These are phyloP conservation scores for Lunasporangiospora selenospora DNA, from an alignment of 192 early-diverging fungal genomes.

Conservation along the genomic window DNA sequence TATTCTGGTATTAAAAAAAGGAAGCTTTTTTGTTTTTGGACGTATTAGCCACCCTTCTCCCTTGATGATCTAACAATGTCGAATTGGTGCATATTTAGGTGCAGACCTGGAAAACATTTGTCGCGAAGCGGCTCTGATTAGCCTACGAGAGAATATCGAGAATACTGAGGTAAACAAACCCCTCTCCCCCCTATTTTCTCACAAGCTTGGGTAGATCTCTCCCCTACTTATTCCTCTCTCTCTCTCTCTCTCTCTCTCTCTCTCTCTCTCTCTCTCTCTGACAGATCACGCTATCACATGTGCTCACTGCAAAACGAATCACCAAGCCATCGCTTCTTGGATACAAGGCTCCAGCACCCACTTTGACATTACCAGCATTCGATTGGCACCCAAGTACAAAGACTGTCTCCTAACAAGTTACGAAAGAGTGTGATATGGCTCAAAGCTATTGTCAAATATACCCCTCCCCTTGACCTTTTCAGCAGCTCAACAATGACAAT, in stretches of 20 bases:
- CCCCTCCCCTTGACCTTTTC: too few relatives aligned
- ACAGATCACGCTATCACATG: constrained; percentile 23
- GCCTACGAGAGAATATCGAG: constrained; percentile 65
- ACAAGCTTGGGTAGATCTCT: not conserved
- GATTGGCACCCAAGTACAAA: too few relatives aligned
- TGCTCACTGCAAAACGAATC: constrained; percentile 23
- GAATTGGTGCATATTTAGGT: constrained; percentile 48
- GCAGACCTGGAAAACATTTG: constrained; percentile 86
- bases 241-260: not conserved
- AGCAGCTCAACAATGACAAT: too few relatives aligned
- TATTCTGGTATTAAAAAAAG: constrained; percentile 60
- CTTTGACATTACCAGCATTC: constrained; percentile 20
- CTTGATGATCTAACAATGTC: not conserved
- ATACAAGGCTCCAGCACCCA: constrained; percentile 6
- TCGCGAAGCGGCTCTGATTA: constrained; percentile 78
- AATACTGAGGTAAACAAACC: constrained; percentile 53
- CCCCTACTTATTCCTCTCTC: not conserved
- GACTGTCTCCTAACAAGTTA: too few relatives aligned
- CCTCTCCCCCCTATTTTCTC: not conserved
- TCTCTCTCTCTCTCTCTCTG: not conserved
- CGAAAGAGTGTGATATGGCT: too few relatives aligned
- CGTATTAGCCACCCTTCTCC: not conserved
- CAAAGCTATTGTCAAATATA: too few relatives aligned
- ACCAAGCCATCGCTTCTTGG: constrained; percentile 31
- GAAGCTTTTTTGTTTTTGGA: not conserved